These are phyloP conservation scores for Panaeolus papilionaceus DNA, from an alignment of 768 basidiomycete genomes.

Conservation along the genomic window DNA sequence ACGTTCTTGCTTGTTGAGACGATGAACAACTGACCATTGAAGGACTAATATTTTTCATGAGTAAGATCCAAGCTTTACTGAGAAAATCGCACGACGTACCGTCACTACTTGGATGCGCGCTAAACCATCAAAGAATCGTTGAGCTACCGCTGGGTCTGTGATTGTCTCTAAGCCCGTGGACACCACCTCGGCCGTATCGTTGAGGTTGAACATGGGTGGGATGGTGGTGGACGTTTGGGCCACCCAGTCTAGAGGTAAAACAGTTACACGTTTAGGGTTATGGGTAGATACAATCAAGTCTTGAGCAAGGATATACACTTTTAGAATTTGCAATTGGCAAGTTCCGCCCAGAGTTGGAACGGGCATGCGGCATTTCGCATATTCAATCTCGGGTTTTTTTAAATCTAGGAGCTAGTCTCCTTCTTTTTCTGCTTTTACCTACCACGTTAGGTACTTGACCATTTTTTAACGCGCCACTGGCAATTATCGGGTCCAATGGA, in stretches of 20 bases:
- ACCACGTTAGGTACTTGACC: too few species aligned
- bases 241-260: background rate
- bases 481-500: too few species aligned
- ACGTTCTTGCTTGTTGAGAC: background rate
- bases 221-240: background rate
- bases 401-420: too few species aligned
- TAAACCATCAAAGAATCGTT: background rate
- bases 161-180: background rate
- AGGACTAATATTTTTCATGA: background rate
- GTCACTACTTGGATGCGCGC: background rate
- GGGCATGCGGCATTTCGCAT: too few species aligned
- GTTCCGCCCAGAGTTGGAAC: too few species aligned
- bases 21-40: background rate
- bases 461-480: too few species aligned
- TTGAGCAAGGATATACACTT: too few species aligned
- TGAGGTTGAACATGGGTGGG: background rate
- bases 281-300: too few species aligned
- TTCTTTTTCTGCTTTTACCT: too few species aligned
- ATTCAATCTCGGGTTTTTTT: too few species aligned
- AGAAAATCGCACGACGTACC: background rate
- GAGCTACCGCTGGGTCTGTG: background rate
- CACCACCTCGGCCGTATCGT: background rate
- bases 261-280: background rate
- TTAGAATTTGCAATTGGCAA: too few species aligned
- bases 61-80: background rate